Evolutionary conservation across 495 filamentous ascomycete species (phyloP), one percentile per base, ranked within the genome.

Genomic region (Talaromyces liani): DNA sequence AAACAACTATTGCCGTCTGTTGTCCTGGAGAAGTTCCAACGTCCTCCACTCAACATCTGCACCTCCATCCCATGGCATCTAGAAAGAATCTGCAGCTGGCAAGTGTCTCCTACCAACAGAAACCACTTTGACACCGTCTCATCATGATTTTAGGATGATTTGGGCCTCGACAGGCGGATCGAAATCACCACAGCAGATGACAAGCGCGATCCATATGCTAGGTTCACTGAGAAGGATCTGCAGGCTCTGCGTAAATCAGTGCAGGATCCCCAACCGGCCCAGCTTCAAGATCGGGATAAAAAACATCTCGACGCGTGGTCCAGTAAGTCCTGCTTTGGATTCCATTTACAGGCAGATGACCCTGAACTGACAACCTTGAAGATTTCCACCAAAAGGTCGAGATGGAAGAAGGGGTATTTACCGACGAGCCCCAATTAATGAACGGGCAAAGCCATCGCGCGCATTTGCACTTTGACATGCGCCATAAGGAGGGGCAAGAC

Each of bases 391-490:
- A 68, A 24, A 59, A 64, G 6, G 65, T 74, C 31, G 56, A 62
- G 5, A 72, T 77, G 57, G 75, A 67, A 0, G 63, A 47, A 24
- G 65, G 68, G 6, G 75, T 77, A 45, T 14, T 71, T 6, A 65
- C 77, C 5, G 69, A 74, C 33, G 63, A 65, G 22, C 53, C 53
- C n/a, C 20, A 56, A 6, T 49, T 79, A 6, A 59, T 73, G 25
- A 53, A 72, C 24, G 77, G 77, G 14, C 77, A 79, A 53, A 73
- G 57, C 27, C 77, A 79, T 51, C 74, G 77, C 39, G 63, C 69
- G 22, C 59, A 66, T 2, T 63, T 77, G 14, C 63, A 31, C 34
- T 58, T 58, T 36, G 56, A 58, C 5, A 33, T 58, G 56, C 56
- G 31, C 29, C 16, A 22, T 16, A 58, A 58, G 29, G 31, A 58